Conservation (phyloP, 768 basidiomycete genomes). For the Leucogyrophana mollusca region DNA sequence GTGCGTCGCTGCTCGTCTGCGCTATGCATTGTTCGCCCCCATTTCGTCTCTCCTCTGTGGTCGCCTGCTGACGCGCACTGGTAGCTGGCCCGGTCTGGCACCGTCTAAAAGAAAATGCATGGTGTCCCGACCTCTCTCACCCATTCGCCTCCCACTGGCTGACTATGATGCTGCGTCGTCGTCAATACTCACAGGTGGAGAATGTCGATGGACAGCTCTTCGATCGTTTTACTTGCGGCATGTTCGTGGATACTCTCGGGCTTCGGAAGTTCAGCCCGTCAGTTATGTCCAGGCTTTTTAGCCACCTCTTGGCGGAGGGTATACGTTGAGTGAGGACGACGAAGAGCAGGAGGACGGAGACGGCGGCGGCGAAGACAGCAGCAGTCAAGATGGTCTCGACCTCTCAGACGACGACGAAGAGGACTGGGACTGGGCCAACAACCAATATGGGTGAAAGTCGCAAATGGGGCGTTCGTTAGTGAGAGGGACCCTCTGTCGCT, state of each 20-base stretch:
- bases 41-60: background rate
- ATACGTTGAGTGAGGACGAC: background rate
- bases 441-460: background rate
- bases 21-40: slow-evolving; percentile 5
- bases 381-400: background rate
- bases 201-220: background rate
- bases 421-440: background rate
- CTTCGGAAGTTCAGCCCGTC: slow-evolving; percentile 1
- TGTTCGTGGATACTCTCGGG: background rate
- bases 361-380: background rate
- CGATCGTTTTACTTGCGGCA: background rate
- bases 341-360: background rate
- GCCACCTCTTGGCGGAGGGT: background rate
- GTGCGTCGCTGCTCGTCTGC: slow-evolving; percentile 3
- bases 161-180: background rate
- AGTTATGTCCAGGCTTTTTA: background rate
- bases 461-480: background rate
- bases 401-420: background rate
- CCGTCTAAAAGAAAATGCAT: slow-evolving; percentile 6
- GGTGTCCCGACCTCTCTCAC: slow-evolving; percentile 6
- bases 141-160: slow-evolving; percentile 2
- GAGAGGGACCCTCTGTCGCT: too few species aligned
- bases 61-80: background rate
- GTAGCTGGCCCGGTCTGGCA: slow-evolving; percentile 8
- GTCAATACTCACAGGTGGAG: slow-evolving; percentile 1